Base-by-base conservation (phyloP, 2,329 filamentous ascomycete genomes). In the Leptodontidium sp. region DNA sequence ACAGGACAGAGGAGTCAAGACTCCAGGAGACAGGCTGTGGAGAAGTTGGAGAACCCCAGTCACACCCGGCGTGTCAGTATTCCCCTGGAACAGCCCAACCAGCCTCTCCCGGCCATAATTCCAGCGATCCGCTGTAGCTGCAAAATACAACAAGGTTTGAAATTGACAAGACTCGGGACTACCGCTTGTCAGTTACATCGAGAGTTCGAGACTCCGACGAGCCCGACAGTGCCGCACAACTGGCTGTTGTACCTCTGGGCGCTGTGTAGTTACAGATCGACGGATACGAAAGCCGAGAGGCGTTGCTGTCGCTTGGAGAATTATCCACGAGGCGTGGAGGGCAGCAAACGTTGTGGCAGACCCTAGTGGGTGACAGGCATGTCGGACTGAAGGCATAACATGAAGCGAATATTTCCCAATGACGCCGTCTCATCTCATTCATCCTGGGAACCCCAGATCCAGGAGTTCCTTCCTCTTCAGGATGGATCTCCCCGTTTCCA, bases 381-480 rank as follows among this genome's bases (percentile, higher is more conserved):
- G 52, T 35, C 64, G 55, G 64, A 53, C 55, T 26, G 43, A 66
- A 49, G 53, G 64, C 55, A 53, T 66, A 61, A 26, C 29, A 32
- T 61, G 55, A 53, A 66, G 64, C 64, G 45, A 53, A 45, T 53
- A 66, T 8, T 38, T 64, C 50, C 63, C 35, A 58, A 58, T 57
- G 52, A 40, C 50, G 29, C 43, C 55, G 64, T 61, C 64, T 61
- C 64, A 66, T 38, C 55, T 45, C 55, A 32, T 61, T 49, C 32
- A 26, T 61, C 38, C 53, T 61, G 26, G 14, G 35, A 57, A 61
- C 64, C 50, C 55, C n/a, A 50, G 64, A 50, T 38, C 47, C 45
- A 66, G 55, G 55, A 61, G 21, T 29, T 59, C 64, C 45, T 66
- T 66, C 64, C 55, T 17, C 55, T 49, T 66, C 45, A n/a, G 64